These are phyloP conservation scores for Penicillium cataractarum DNA, from an alignment of 495 filamentous ascomycete genomes.

Conservation along the genomic window DNA sequence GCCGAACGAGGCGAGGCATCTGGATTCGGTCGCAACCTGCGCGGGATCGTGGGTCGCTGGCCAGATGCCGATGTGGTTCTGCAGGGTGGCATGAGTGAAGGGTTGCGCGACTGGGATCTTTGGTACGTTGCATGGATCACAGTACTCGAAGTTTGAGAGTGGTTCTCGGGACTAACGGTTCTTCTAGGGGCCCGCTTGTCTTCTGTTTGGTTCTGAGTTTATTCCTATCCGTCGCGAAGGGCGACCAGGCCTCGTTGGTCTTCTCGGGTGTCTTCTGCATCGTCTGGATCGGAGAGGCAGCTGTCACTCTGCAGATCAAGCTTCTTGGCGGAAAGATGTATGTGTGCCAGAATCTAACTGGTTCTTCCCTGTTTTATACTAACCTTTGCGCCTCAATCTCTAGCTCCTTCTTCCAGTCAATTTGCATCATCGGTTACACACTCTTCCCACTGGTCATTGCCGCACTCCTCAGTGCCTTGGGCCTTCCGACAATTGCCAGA, in stretches of 20 bases:
- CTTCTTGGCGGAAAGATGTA: slow-evolving; percentile 97
- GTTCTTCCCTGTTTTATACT: slow-evolving; percentile 20
- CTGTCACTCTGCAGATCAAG: slow-evolving; percentile 98
- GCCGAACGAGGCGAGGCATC: slow-evolving; percentile 67
- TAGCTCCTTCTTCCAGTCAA: slow-evolving; percentile 95
- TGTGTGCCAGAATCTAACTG: slow-evolving; percentile 38
- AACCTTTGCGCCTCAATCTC: slow-evolving; percentile 14
- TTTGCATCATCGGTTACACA: slow-evolving; percentile 98
- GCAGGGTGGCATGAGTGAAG: slow-evolving; percentile 82
- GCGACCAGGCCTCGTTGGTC: slow-evolving; percentile 79
- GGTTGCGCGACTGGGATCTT: slow-evolving; percentile 93
- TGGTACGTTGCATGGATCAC: slow-evolving; percentile 58
- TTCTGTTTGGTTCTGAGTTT: slow-evolving; percentile 89
- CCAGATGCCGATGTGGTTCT: slow-evolving; percentile 71
- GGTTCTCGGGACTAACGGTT: slow-evolving; percentile 7
- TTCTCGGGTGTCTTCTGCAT: slow-evolving; percentile 96
- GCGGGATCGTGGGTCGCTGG: slow-evolving; percentile 69
- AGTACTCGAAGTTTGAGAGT: not conserved
- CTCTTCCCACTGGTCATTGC: slow-evolving; percentile 98
- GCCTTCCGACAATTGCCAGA: slow-evolving; percentile 72
- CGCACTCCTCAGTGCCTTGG: slow-evolving; percentile 80
- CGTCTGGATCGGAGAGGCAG: slow-evolving; percentile 95
- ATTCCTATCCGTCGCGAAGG: slow-evolving; percentile 77
- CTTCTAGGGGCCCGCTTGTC: slow-evolving; percentile 75
- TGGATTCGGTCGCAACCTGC: slow-evolving; percentile 63